Evolutionary conservation across 306 rosid genomes (phyloP).

Genomic region (Elaeagnus macrophylla): DNA sequence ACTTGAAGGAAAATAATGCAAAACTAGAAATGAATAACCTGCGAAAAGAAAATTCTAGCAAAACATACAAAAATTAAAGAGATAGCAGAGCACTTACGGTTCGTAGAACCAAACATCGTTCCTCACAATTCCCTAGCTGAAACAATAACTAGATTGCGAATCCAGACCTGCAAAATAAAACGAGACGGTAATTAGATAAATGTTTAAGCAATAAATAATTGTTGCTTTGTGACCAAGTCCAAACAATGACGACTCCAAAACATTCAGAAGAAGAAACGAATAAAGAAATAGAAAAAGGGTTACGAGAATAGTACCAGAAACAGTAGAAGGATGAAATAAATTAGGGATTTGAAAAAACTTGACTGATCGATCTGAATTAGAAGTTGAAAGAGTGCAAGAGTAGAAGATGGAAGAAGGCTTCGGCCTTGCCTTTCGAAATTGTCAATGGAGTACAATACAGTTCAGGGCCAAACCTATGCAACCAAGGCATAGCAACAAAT

Average conservation of each 20-base stretch:
- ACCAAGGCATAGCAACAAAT: too few relatives aligned
- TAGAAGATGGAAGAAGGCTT: too few relatives aligned
- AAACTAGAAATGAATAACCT: background rate
- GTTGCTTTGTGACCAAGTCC: background rate
- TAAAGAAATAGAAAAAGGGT: background rate
- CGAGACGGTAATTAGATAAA: background rate
- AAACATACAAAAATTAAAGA: background rate
- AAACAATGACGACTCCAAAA: background rate
- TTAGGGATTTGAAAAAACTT: background rate
- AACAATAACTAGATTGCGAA: background rate
- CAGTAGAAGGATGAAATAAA: background rate
- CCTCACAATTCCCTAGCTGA: conserved; percentile 4
- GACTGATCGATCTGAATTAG: too few relatives aligned
- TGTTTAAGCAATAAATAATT: background rate
- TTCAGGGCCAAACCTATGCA: too few relatives aligned
- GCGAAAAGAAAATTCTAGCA: background rate
- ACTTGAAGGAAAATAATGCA: background rate
- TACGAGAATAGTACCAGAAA: background rate
- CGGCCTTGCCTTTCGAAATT: too few relatives aligned
- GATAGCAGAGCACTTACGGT: conserved; percentile 46
- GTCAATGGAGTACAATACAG: too few relatives aligned
- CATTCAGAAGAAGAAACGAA: background rate
- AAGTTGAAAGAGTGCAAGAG: too few relatives aligned
- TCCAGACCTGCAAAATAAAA: conserved; percentile 9
- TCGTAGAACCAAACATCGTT: conserved; percentile 68